Evolutionary conservation across 1,284 basidiomycete genomes (phyloP).

Genomic region (Ceratobasidium sp.): DNA sequence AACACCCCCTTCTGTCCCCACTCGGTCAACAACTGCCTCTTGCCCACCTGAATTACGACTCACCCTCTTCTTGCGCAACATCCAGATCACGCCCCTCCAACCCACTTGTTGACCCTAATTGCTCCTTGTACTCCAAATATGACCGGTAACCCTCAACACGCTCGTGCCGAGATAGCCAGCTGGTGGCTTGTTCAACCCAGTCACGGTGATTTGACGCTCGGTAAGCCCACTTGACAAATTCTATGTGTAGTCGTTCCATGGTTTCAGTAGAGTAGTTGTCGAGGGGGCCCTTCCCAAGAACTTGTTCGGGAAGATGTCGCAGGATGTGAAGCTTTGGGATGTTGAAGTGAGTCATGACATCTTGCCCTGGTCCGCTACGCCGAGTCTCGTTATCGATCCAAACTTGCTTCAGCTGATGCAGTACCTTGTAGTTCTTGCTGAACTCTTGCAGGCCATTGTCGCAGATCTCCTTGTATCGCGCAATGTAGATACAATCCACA

Average conservation of each 20-base stretch:
- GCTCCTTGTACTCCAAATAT: not conserved
- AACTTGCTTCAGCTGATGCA: not conserved
- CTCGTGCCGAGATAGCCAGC: slow-evolving; percentile 31
- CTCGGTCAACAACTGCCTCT: not conserved
- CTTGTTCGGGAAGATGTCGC: not conserved
- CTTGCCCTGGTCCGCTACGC: not conserved
- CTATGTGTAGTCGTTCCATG: slow-evolving; percentile 41
- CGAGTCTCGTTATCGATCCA: not conserved
- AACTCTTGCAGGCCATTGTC: not conserved
- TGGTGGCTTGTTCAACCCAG: slow-evolving; percentile 16
- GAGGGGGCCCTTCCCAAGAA: not conserved
- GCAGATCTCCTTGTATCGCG: too few species aligned
- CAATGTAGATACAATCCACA: not conserved
- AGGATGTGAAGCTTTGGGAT: slow-evolving; percentile 5
- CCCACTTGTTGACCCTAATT: not conserved
- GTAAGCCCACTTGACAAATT: slow-evolving; percentile 33
- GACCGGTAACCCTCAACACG: not conserved
- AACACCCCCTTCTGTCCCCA: not conserved
- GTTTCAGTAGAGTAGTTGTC: slow-evolving; percentile 42
- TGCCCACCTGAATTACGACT: not conserved
- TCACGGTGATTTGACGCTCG: slow-evolving; percentile 36
- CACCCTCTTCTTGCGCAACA: not conserved
- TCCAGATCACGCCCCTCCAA: not conserved
- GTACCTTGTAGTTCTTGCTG: not conserved
- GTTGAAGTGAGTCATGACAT: slow-evolving; percentile 10